A percentile compares a stretch with the other conserved stretches of the same genome.
These are phyloP conservation scores for Acorus gramineus DNA, from an alignment of 106 monocot species.

Conservation along the genomic window DNA sequence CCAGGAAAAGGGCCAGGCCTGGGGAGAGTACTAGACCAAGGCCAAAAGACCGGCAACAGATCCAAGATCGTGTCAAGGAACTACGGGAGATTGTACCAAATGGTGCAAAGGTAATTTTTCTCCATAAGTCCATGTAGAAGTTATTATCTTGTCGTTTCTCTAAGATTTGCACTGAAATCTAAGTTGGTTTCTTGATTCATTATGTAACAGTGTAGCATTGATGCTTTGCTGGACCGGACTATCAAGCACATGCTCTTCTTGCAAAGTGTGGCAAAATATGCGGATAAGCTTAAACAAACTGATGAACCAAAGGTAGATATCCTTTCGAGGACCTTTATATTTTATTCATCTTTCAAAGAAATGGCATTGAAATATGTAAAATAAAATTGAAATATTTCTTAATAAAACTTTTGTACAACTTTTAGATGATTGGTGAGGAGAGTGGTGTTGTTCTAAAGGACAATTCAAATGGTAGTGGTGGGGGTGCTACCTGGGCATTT, in stretches of 20 bases:
- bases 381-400: too few species aligned
- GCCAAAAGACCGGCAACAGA: conserved; percentile 94
- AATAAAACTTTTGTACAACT: too few species aligned
- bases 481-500: conserved; percentile 94
- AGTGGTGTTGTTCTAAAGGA: conserved; percentile 79
- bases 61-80: conserved; percentile 96
- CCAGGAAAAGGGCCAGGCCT: conserved; percentile 74
- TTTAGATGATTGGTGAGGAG: conserved; percentile 72
- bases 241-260: conserved; percentile 94
- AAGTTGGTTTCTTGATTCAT: too few species aligned
- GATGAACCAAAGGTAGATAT: conserved; percentile 70
- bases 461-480: conserved; percentile 25
- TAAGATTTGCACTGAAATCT: too few species aligned
- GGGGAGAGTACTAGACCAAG: conserved; percentile 88
- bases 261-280: conserved; percentile 87
- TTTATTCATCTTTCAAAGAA: not conserved
- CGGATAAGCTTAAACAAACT: conserved; percentile 72
- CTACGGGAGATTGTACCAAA: conserved; percentile 88
- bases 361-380: too few species aligned
- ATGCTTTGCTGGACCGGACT: conserved; percentile 88
- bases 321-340: not conserved
- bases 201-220: conserved; percentile 91
- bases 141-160: too few species aligned
- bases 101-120: conserved; percentile 54
- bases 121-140: too few species aligned